Percentiles rank a stretch among this genome's conserved stretches.
Evolutionary conservation across 306 rosid genomes (phyloP).

Genomic region (Crotalaria pallida): DNA sequence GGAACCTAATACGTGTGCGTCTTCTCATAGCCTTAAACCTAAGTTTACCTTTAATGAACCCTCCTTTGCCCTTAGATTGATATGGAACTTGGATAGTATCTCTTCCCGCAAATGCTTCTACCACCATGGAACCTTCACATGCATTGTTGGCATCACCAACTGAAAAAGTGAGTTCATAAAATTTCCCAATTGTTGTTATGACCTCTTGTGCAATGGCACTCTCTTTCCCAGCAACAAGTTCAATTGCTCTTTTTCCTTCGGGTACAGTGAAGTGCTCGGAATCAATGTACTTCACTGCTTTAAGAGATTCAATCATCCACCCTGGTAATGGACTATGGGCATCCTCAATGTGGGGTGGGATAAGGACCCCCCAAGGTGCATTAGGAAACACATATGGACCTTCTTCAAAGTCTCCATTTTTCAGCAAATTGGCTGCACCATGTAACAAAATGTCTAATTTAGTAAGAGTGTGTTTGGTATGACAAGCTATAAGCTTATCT

Average conservation of each 20-base stretch:
- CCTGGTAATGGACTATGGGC: conserved; percentile 66
- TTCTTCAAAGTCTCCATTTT: conserved; percentile 64
- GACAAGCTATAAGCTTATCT: too few species aligned
- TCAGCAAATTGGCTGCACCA: conserved; percentile 43
- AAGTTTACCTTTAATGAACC: conserved; percentile 35
- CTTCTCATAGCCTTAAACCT: conserved; percentile 36
- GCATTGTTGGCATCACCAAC: conserved; percentile 52
- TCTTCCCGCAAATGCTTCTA: conserved; percentile 52
- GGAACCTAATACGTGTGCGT: conserved; percentile 43
- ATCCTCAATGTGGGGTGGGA: conserved; percentile 64
- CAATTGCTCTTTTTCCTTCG: conserved; percentile 46
- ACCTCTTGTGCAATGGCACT: conserved; percentile 53
- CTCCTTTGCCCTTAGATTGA: conserved; percentile 52
- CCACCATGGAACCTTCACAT: conserved; percentile 48
- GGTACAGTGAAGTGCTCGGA: conserved; percentile 49
- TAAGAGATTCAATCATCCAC: conserved; percentile 67
- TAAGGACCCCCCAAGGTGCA: conserved; percentile 48
- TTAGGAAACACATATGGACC: conserved; percentile 55
- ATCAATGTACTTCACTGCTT: conserved; percentile 67
- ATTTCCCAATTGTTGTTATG: conserved; percentile 26
- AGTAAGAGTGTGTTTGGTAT: too few species aligned
- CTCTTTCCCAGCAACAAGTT: conserved; percentile 58
- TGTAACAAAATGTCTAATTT: not conserved
- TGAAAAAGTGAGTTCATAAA: conserved; percentile 41
- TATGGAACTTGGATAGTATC: conserved; percentile 34